A percentile compares a stretch with the other conserved stretches of the same genome.
Conservation (phyloP, 2,329 filamentous ascomycete genomes). For the Plenodomus tracheiphilus region DNA sequence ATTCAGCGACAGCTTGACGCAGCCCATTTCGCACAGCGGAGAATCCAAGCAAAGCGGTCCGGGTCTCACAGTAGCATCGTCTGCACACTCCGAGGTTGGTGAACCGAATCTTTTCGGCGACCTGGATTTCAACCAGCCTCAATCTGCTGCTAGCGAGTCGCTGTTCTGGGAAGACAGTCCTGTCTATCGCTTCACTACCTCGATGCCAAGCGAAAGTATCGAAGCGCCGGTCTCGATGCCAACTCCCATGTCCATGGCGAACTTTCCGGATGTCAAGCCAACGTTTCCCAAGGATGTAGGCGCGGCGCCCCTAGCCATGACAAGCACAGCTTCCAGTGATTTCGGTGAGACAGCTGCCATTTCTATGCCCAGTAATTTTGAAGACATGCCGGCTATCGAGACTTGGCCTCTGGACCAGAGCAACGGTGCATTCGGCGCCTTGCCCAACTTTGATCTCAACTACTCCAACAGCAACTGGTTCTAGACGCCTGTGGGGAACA, state of each 20-base stretch:
- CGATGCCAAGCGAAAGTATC: conserved; percentile 26
- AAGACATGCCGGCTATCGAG: conserved; percentile 34
- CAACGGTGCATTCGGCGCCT: conserved; percentile 26
- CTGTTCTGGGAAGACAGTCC: conserved; percentile 45
- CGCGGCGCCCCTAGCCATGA: conserved; percentile 25
- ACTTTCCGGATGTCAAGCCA: conserved; percentile 31
- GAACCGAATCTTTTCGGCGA: conserved; percentile 40
- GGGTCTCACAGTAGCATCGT: conserved; percentile 46
- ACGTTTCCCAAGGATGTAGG: conserved; percentile 34
- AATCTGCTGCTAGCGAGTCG: conserved; percentile 36
- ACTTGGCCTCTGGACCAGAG: conserved; percentile 38
- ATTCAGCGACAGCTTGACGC: conserved; percentile 37
- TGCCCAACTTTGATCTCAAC: conserved; percentile 29
- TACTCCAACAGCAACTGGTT: conserved; percentile 36
- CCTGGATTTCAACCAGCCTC: conserved; percentile 37
- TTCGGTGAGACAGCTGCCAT: conserved; percentile 37
- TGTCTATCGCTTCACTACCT: conserved; percentile 35
- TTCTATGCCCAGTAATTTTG: conserved; percentile 35
- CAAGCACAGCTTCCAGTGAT: conserved; percentile 23
- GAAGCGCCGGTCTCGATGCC: conserved; percentile 30
- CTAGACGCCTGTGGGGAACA: conserved; percentile 31
- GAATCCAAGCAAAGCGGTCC: conserved; percentile 47
- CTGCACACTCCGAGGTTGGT: conserved; percentile 46
- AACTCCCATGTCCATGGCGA: conserved; percentile 20
- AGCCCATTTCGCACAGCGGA: conserved; percentile 47